A percentile compares a stretch with the other conserved stretches of the same genome.
These are phyloP conservation scores for Trichoderma koningiopsis DNA, from an alignment of 2,329 filamentous ascomycete genomes.

Conservation along the genomic window DNA sequence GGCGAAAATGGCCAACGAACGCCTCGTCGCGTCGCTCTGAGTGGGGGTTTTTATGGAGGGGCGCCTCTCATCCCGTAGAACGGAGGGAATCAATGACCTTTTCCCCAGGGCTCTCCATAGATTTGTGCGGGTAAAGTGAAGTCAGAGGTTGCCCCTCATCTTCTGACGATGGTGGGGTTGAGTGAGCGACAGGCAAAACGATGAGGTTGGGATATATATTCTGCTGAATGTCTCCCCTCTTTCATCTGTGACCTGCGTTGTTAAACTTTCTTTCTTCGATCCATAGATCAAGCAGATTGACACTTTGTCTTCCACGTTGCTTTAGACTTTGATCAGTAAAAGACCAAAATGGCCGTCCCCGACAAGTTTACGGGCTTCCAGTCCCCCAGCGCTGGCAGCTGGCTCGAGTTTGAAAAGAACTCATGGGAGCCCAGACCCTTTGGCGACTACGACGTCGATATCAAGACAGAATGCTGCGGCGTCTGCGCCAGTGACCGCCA, in stretches of 20 bases:
- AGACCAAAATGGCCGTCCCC: conserved; percentile 53
- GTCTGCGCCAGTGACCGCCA: conserved; percentile 74
- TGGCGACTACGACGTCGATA: conserved; percentile 82
- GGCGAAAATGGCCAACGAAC: conserved; percentile 1
- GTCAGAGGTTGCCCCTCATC: conserved; percentile 17
- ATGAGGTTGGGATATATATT: neutral
- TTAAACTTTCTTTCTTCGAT: neutral
- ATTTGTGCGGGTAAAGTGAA: conserved; percentile 22
- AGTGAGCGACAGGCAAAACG: neutral
- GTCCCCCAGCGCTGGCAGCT: conserved; percentile 55
- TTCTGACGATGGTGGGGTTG: conserved; percentile 16
- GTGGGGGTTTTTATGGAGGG: conserved; percentile 17
- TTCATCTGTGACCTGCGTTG: neutral
- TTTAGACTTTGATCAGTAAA: neutral
- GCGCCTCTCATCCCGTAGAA: neutral
- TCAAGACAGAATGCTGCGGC: conserved; percentile 82
- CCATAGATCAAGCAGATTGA: neutral
- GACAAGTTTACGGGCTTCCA: conserved; percentile 65
- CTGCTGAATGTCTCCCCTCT: neutral
- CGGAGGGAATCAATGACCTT: neutral
- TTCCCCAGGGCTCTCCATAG: neutral
- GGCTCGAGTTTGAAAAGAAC: conserved; percentile 67
- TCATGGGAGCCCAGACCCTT: conserved; percentile 84
- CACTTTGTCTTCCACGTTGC: neutral
- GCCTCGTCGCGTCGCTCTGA: neutral